Evolutionary conservation across 1,284 basidiomycete species (phyloP), one percentile per base, ranked within the genome.

Genomic region (Moniliophthora roreri): DNA sequence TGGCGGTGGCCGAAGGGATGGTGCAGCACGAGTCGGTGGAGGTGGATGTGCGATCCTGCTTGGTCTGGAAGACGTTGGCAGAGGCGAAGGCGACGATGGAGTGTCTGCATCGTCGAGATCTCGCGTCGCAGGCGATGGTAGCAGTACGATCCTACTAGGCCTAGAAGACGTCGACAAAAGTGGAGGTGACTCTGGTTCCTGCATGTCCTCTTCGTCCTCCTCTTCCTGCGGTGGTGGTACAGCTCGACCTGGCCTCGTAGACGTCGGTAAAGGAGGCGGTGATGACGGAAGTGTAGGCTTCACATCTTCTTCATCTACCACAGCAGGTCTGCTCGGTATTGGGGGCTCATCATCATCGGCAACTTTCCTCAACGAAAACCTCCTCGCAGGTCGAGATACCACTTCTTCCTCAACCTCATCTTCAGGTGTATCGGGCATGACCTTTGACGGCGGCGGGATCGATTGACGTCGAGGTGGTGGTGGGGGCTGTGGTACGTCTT

Each of bases 1-100:
- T 0, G 72, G 70, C 10, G 72, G 66, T 53, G 73, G 70, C 13
- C 70, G 67, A 7, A 63, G 61, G 13, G 71, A 68, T 9, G 68
- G 69, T 0, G 66, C 57, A n/a, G 65, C 64, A 50, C 70, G 71
- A 50, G 69, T 62, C 36, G 63, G 64, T 36, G 66, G 67, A 36
- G 63, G 51, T 4, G 59, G 26, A 53, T 32, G 39, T 13, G 39
- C 24, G 2, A 26, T 18, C 24, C 44, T 46, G n/a, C 24, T 46
- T 18, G 16, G 1, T 10, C 21, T 21, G n/a, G 16, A 13, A 18
- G 11, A 40, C 23, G 16, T 9, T 21, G n/a, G 39, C 10, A 16
- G 2, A 40, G 1, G 39, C 20, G 56, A 52, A 51, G 50, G 61
- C 52, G 53, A 42, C 54, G 57, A 56, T 16, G 59, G 36, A 41